Evolutionary conservation across 345 rosid genomes (phyloP), one percentile per base, ranked within the genome.

Genomic region (Camelina laxa): DNA sequence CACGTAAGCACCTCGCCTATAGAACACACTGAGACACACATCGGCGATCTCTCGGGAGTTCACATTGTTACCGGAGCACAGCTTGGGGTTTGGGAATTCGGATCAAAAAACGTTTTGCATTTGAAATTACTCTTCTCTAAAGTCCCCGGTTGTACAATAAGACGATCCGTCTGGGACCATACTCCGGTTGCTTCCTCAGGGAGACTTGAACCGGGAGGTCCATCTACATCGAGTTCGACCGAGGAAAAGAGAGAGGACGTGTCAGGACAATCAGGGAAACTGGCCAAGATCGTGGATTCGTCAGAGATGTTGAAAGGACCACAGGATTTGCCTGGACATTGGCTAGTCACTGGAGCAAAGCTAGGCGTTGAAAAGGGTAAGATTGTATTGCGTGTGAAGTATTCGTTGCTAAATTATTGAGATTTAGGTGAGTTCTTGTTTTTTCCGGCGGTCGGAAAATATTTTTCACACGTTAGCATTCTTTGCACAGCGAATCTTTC

Each of bases 321-420:
- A 1, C 96, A 90, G 50, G 97, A 95, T 82, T 78, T 87, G 70
- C 97, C 99, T 5, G 99, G 97, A 17, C 97, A 95, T 80, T 95
- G 99, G 99, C 71, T 92, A 85, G 99, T 92, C n/a, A 92, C 99
- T 1, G 97, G 97, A 53, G 96, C 96, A 15, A 95, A 95, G 87
- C 96, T 95, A 44, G 97, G 97, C 74, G 90, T 92, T 47, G 96
- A 90, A 80, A 92, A 88, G 76, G 97, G 97, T 66, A 95, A 81
- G 87, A 90, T 95, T 80, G 85, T 92, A 47, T 77, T 92, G 80
- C 92, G 99, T 69, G 85, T 87, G 72, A 92, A 95, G 85, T 92
- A 95, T 83, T 95, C 99, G 3, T 87, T 95, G 64, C 70, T 95
- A 79, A 95, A 95, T 76, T 95, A 92, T 78, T 95, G 85, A 78